Base-by-base conservation (phyloP, 805 yeast species). In the Kuraishia piskuri region DNA sequence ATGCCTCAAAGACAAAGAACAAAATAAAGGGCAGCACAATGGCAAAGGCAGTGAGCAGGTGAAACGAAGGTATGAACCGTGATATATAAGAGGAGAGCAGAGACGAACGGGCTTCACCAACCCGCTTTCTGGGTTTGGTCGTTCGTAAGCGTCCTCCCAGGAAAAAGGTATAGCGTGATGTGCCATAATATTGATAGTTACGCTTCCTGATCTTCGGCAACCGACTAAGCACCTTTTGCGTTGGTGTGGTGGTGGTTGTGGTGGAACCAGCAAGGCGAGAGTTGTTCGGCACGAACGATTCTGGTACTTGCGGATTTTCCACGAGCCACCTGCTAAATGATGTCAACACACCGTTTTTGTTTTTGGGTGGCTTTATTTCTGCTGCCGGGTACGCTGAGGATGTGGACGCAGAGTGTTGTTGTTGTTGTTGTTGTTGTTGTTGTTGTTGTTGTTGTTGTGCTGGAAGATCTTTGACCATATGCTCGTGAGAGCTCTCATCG, bases 71-170 rank as follows among this genome's bases (percentile, higher is more conserved):
- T 49, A 19, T 22, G 24, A 8, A 17, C 37, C 21, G 25, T 50
- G 26, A 22, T 50, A 36, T 20, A 44, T 17, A 36, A 10, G 3
- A 20, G 8, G 45, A 45, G 19, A 46, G 6, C 44, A 44, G 31
- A 3, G 8, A 23, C 22, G n/a, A 45, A 21, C 48, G 21, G 7
- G 19, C 12, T 23, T 50, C 12, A 50, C 22, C 31, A 45, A 10
- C 14, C 52, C 52, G 25, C 40, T 58, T 57, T 23, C 66, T 63
- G 31, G 63, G 60, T 54, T 69, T 74, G 9, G 75, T 62, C 0
- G 77, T 68, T 31, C 84, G 68, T 14, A 83, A 60, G 46, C 90
- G 65, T 0, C 95, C 96, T 14, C 94, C 94, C 50, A 81, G 65
- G 3, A 85, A 67, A 63, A 78, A 87, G 1, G 79, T 57, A 53